Percentiles rank a stretch among this genome's conserved stretches.
phyloP scores from a whole-genome alignment of 2,329 filamentous ascomycete genomes.

The Verticillium nonalfalfae region DNA sequence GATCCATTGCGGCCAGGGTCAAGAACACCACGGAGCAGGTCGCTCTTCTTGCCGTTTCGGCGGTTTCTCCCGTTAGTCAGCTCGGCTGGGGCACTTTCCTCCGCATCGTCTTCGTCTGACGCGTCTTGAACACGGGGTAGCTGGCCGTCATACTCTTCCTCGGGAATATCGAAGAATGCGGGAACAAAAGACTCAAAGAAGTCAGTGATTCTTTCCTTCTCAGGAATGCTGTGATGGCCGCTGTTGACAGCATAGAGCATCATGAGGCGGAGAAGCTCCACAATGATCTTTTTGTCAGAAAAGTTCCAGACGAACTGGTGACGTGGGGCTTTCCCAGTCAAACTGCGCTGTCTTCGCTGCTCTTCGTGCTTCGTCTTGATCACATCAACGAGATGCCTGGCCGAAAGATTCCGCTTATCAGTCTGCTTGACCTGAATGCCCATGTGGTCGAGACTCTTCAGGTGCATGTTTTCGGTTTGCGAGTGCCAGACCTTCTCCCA shows the following conservation, averaged over 20 bases:
- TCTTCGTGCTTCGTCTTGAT: slow-evolving; percentile 93
- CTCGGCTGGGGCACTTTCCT: slow-evolving; percentile 66
- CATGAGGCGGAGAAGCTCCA: slow-evolving; percentile 57
- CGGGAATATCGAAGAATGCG: slow-evolving; percentile 68
- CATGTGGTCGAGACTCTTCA: slow-evolving; percentile 95
- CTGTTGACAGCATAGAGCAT: slow-evolving; percentile 61
- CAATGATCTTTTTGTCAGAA: slow-evolving; percentile 60
- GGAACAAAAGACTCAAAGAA: slow-evolving; percentile 75
- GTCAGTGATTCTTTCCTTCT: slow-evolving; percentile 66
- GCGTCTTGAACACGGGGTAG: slow-evolving; percentile 64
- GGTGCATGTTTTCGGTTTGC: slow-evolving; percentile 90
- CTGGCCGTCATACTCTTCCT: slow-evolving; percentile 60
- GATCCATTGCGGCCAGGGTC: slow-evolving; percentile 70
- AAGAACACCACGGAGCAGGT: slow-evolving; percentile 79
- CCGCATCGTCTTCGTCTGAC: slow-evolving; percentile 71
- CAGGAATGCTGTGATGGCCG: slow-evolving; percentile 62
- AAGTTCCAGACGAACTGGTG: slow-evolving; percentile 76
- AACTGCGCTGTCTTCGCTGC: slow-evolving; percentile 65
- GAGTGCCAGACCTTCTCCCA: slow-evolving; percentile 99
- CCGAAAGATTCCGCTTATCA: slow-evolving; percentile 87
- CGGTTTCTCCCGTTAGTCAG: slow-evolving; percentile 61
- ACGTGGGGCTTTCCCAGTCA: slow-evolving; percentile 53
- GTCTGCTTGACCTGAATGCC: slow-evolving; percentile 80
- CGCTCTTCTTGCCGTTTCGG: slow-evolving; percentile 70
- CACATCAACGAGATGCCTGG: slow-evolving; percentile 83